phyloP scores from a whole-genome alignment of 2,329 filamentous ascomycete genomes.

The Fusarium buxicola region DNA sequence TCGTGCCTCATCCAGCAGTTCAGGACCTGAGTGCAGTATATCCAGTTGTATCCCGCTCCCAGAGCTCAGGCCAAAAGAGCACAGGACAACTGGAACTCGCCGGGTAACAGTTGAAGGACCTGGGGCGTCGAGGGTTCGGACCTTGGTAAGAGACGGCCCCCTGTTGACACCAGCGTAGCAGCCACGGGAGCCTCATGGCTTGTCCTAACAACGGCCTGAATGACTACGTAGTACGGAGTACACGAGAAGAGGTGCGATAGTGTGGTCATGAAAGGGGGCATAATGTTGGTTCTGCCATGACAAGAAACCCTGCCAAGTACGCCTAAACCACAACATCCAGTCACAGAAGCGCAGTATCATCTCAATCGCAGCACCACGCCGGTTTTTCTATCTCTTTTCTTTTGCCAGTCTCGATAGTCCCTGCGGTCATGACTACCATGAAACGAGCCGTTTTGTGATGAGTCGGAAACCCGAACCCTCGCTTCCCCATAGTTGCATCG shows the following conservation, averaged over 20 bases:
- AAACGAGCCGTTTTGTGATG: conserved; percentile 5
- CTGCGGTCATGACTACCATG: conserved; percentile 12
- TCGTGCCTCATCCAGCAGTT: too few relatives aligned
- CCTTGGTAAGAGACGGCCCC: neutral
- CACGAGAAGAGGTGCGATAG: neutral
- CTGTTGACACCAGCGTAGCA: conserved; percentile 2
- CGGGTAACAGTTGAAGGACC: neutral
- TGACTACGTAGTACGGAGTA: too few relatives aligned
- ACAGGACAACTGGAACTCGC: neutral
- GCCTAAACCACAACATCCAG: neutral
- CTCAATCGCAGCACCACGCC: conserved; percentile 12
- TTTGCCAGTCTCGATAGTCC: conserved; percentile 2
- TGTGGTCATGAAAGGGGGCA: neutral
- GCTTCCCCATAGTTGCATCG: conserved; percentile 1
- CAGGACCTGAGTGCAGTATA: neutral
- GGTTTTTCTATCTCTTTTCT: neutral
- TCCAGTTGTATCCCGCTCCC: conserved; percentile 1
- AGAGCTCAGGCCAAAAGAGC: conserved; percentile 1
- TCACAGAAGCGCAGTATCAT: conserved; percentile 4
- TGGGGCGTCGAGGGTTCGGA: conserved; percentile 2
- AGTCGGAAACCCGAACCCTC: conserved; percentile 1
- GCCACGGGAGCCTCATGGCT: conserved; percentile 13
- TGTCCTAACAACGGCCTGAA: neutral
- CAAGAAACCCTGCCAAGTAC: neutral
- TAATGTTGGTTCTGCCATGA: neutral